phyloP scores from a whole-genome alignment of 331 rosid genomes.

The Rhamnella rubrinervis region DNA sequence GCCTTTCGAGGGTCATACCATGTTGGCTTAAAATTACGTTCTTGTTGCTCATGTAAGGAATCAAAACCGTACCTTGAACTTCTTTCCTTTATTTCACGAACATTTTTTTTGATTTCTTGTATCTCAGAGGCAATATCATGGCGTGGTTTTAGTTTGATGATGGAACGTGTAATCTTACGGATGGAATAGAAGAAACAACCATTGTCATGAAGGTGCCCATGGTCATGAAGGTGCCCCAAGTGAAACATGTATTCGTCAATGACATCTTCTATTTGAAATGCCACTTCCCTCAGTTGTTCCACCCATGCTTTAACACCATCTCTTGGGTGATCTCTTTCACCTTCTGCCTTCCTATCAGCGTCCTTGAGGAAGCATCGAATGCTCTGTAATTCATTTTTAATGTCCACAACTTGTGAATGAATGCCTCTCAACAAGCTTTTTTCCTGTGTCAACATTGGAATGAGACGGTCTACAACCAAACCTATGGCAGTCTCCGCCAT shows the following conservation, averaged over 20 bases:
- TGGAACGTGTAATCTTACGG: neutral
- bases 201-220: neutral
- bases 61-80: conserved; percentile 3
- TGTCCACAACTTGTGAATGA: neutral
- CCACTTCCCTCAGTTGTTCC: conserved; percentile 12
- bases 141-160: neutral
- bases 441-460: conserved; percentile 1
- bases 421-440: neutral
- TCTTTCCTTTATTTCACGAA: neutral
- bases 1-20: neutral
- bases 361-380: conserved; percentile 7
- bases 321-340: neutral
- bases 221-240: neutral
- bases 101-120: neutral
- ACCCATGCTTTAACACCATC: conserved; percentile 4
- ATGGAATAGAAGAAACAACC: neutral
- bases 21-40: neutral
- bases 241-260: neutral
- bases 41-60: neutral
- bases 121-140: neutral
- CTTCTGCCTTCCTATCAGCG: conserved; percentile 8
- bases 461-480: neutral
- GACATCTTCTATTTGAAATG: conserved; percentile 6
- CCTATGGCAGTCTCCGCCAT: conserved; percentile 16
- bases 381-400: neutral